These are phyloP conservation scores for Trichoderma orchidacearum DNA, from an alignment of 495 filamentous ascomycete genomes.

Conservation along the genomic window DNA sequence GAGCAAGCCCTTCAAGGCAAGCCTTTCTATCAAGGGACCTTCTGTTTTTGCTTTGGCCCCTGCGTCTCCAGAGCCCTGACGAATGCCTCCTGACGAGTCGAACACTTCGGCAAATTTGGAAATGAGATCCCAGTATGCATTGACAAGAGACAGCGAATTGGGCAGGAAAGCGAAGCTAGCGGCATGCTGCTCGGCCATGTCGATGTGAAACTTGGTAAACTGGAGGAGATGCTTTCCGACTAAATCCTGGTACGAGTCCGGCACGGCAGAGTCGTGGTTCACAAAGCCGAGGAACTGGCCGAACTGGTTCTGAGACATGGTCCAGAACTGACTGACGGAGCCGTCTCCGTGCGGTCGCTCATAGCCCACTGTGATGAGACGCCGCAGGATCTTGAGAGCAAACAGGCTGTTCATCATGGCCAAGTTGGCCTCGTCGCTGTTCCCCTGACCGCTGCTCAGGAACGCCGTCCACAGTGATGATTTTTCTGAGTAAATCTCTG, in stretches of 20 bases:
- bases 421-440: conserved; percentile 43
- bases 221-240: conserved; percentile 81
- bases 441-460: conserved; percentile 30
- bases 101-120: conserved; percentile 61
- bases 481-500: conserved; percentile 61
- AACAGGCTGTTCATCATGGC: conserved; percentile 61
- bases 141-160: conserved; percentile 58
- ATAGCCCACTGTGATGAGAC: conserved; percentile 70
- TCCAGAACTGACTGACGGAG: conserved; percentile 68
- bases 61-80: conserved; percentile 26
- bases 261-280: conserved; percentile 31
- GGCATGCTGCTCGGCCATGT: conserved; percentile 64
- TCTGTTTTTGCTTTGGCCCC: conserved; percentile 36
- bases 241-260: conserved; percentile 29
- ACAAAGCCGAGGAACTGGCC: conserved; percentile 47
- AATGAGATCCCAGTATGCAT: conserved; percentile 72
- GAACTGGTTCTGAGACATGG: conserved; percentile 53
- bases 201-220: conserved; percentile 79
- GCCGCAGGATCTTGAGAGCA: conserved; percentile 64
- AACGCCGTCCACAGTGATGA: conserved; percentile 55
- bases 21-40: conserved; percentile 52
- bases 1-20: conserved; percentile 67
- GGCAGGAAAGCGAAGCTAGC: conserved; percentile 71
- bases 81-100: conserved; percentile 33
- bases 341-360: conserved; percentile 66